phyloP scores from a whole-genome alignment of 129 eudicot species.

The Helianthus tuberosus region DNA sequence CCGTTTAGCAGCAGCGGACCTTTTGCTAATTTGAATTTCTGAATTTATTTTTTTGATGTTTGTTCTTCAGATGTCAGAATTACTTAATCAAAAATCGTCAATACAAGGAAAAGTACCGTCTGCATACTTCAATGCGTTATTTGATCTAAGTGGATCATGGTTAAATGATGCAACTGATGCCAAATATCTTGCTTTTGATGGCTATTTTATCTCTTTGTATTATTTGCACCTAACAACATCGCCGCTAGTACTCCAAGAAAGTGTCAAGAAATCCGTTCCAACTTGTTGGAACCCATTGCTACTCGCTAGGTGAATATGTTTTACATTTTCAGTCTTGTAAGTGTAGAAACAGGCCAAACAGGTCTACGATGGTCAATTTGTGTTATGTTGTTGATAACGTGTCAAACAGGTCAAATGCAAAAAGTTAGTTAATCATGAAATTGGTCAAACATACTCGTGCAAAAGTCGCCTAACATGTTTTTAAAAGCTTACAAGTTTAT shows the following conservation, averaged over 20 bases:
- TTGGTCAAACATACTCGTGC: background rate
- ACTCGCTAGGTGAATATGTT: conserved; percentile 62
- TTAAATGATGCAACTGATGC: conserved; percentile 72
- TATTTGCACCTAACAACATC: conserved; percentile 74
- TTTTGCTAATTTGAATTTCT: background rate
- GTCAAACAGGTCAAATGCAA: background rate
- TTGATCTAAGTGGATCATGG: conserved; percentile 88
- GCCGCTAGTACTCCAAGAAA: conserved; percentile 66
- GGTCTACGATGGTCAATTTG: background rate
- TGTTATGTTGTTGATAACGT: background rate
- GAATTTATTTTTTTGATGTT: conserved; percentile 5
- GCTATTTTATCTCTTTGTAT: conserved; percentile 79
- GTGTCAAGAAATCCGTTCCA: conserved; percentile 82
- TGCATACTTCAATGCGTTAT: conserved; percentile 73
- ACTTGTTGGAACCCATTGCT: conserved; percentile 81
- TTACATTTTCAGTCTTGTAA: background rate
- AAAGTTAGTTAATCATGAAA: background rate
- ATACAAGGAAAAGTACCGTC: conserved; percentile 90
- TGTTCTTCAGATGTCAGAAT: conserved; percentile 78
- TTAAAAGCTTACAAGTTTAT: too few species aligned
- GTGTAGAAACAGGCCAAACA: too few species aligned
- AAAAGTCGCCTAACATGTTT: background rate
- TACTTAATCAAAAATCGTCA: conserved; percentile 77
- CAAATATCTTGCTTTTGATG: conserved; percentile 89
- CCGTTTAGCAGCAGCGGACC: too few species aligned